These are phyloP conservation scores for Pichia sp. DNA, from an alignment of 1,139 yeast genomes.

Conservation along the genomic window DNA sequence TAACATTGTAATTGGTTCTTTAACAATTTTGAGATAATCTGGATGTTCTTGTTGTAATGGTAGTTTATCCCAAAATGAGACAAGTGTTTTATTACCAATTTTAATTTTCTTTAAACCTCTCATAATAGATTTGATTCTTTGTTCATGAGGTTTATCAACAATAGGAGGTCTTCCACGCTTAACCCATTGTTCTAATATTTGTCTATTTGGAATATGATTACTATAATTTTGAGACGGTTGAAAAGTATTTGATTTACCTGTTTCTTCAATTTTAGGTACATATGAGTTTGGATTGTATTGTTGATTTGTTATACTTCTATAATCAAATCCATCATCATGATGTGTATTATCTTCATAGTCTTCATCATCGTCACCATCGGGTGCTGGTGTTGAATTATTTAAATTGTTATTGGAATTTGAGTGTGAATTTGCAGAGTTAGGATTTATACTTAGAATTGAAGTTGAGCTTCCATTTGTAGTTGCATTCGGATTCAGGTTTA, in stretches of 20 bases:
- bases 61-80: constrained; percentile 59
- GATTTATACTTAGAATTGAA: neutral
- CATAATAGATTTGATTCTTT: constrained; percentile 79
- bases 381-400: neutral
- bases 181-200: constrained; percentile 47
- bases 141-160: constrained; percentile 90
- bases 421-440: neutral
- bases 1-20: constrained; percentile 73
- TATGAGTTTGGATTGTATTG: constrained; percentile 24
- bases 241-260: constrained; percentile 23
- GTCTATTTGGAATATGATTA: constrained; percentile 20
- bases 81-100: constrained; percentile 28
- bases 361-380: constrained; percentile 21
- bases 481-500: neutral
- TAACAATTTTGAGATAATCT: constrained; percentile 58
- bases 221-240: constrained; percentile 21
- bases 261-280: constrained; percentile 22
- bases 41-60: constrained; percentile 67
- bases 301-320: constrained; percentile 18
- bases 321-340: constrained; percentile 30
- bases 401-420: neutral
- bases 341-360: constrained; percentile 23
- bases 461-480: neutral
- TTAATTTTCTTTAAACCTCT: constrained; percentile 72
- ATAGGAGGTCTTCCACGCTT: constrained; percentile 94